Conservation (phyloP, 2,329 filamentous ascomycete species). For the Ophiostoma montium region DNA sequence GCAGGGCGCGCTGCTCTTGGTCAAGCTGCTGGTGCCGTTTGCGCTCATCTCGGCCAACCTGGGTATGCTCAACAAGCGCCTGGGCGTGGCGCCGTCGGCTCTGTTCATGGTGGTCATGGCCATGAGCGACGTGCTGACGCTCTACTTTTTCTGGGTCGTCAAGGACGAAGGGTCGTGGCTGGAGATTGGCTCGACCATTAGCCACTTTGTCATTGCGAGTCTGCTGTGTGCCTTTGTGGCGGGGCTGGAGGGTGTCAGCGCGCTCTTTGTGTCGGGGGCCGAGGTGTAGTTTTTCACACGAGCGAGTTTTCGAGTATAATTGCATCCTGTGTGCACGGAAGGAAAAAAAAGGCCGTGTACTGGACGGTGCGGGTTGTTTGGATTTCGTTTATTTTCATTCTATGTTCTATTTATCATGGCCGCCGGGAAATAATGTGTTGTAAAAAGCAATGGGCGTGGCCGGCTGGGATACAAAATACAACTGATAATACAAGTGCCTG, state of each 20-base stretch:
- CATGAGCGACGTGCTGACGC: conserved; percentile 76
- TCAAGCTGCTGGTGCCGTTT: conserved; percentile 91
- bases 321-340: neutral
- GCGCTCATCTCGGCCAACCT: conserved; percentile 83
- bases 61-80: conserved; percentile 74
- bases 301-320: neutral
- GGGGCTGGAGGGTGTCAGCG: conserved; percentile 71
- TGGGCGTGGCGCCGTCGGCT: conserved; percentile 75
- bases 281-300: neutral
- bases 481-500: no score
- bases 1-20: conserved; percentile 70
- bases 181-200: conserved; percentile 94
- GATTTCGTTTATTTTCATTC: neutral
- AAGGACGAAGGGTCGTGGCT: conserved; percentile 94
- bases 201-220: conserved; percentile 87
- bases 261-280: conserved; percentile 58
- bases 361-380: neutral
- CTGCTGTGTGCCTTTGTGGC: conserved; percentile 83
- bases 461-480: no score
- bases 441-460: no score
- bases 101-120: conserved; percentile 93
- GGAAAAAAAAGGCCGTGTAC: neutral
- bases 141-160: conserved; percentile 97
- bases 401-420: neutral
- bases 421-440: neutral